Conservation (phyloP, 106 monocot species). For the Phalaenopsis aphrodite region DNA sequence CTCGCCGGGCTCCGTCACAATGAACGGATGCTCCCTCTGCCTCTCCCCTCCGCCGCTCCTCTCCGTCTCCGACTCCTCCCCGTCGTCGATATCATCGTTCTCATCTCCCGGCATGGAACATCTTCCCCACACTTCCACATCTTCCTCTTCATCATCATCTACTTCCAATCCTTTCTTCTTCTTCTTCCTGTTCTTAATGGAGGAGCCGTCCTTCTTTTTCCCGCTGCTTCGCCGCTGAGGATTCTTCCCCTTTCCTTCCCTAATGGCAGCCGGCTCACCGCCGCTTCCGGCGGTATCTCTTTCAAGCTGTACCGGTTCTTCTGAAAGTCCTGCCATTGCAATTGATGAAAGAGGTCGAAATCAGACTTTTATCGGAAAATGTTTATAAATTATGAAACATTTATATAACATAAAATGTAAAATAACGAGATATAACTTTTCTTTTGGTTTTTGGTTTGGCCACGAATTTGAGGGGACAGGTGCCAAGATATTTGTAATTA, state of each 20-base stretch:
- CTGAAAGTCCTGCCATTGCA: constrained; percentile 49
- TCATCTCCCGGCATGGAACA: constrained; percentile 16
- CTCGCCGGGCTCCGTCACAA: constrained; percentile 97
- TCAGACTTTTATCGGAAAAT: too few relatives aligned
- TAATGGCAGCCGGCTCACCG: constrained; percentile 31
- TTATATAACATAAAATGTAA: too few relatives aligned
- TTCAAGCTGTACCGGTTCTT: constrained; percentile 66
- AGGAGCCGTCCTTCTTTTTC: constrained; percentile 8
- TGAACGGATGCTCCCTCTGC: constrained; percentile 95
- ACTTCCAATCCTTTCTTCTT: constrained; percentile 12
- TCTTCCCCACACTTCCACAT: constrained; percentile 7
- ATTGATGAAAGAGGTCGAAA: too few relatives aligned
- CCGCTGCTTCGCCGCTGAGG: neutral
- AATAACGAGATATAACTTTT: too few relatives aligned
- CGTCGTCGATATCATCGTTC: constrained; percentile 19
- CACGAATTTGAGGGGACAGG: too few relatives aligned
- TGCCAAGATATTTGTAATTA: too few relatives aligned
- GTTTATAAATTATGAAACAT: too few relatives aligned
- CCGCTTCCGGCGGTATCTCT: constrained; percentile 56
- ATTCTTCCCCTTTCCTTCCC: constrained; percentile 12
- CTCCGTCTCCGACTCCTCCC: constrained; percentile 23
- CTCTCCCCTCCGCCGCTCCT: constrained; percentile 29
- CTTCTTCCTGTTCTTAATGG: constrained; percentile 18
- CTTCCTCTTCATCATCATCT: neutral
- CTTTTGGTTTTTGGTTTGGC: too few relatives aligned